A percentile compares a stretch with the other conserved stretches of the same genome.
phyloP scores from a whole-genome alignment of 176 grass and related monocot genomes.

The Thalia dealbata region DNA sequence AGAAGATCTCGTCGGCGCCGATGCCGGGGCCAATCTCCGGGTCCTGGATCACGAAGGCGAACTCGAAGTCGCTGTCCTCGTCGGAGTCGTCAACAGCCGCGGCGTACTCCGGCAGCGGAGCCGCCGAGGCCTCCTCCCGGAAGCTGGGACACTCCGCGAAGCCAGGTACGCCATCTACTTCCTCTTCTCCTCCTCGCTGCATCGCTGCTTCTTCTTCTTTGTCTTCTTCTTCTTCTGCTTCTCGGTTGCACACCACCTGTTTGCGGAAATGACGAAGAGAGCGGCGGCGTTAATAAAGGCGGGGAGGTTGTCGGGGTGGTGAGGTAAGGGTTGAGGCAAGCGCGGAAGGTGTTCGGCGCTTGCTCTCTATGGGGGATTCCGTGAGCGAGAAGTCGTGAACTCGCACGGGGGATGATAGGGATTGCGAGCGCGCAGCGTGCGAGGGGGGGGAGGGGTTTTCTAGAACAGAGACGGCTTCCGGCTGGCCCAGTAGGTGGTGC shows the following conservation, averaged over 20 bases:
- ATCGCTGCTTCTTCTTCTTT: neutral
- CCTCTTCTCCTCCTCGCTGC: neutral
- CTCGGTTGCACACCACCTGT: neutral
- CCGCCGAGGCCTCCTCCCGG: neutral
- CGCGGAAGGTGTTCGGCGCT: neutral
- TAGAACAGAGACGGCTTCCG: neutral
- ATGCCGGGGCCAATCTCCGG: neutral
- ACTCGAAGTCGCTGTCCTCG: constrained; percentile 6
- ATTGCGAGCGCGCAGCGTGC: neutral
- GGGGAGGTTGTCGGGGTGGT: neutral
- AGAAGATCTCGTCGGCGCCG: neutral
- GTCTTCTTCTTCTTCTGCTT: neutral
- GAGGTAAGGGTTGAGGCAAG: neutral
- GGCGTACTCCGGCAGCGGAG: neutral
- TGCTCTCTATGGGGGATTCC: neutral
- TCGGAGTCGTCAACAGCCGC: neutral
- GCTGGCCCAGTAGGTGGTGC: neutral
- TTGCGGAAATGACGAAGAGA: neutral
- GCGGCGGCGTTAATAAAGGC: constrained; percentile 2
- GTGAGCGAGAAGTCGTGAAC: neutral
- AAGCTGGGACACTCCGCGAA: neutral
- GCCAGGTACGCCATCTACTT: neutral
- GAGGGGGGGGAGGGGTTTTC: neutral
- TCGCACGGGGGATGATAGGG: neutral
- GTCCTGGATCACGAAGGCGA: constrained; percentile 5